Base-by-base conservation (phyloP, 1,284 basidiomycete species). In the Trichosporon faecale region DNA sequence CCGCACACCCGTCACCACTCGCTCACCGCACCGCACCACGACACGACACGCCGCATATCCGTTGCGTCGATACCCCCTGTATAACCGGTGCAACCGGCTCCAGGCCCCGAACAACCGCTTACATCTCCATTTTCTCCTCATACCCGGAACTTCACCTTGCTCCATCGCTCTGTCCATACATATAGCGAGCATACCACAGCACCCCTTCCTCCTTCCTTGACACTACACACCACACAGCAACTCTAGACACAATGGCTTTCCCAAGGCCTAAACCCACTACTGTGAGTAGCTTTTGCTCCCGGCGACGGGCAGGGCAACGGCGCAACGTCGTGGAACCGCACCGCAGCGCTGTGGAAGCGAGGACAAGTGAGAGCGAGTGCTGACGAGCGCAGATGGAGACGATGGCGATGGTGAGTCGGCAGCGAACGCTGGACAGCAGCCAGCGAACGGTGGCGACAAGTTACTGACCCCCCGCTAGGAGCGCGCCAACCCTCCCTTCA, bases 401-500 rank as follows among this genome's bases (percentile, higher is more conserved):
- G 61, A 70, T 84, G 66, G 76, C 80, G n/a, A 76, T 73, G 76
- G 82, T 82, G 67, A 66, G 81, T 79, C 44, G 21, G 16, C 21
- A 11, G 18, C 31, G 5, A n/a, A 1, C 21, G 52, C 9, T 12
- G 44, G 31, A 37, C 14, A 14, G 52, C 44, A 31, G n/a, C 23
- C 55, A 18, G 46, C 33, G 31, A 33, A 11, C 21, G 29, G 31
- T 66, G 49, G 65, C 46, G 18, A 66, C n/a, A 21, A 35, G 12
- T 1, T 23, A 25, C 61, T 46, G 27, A n/a, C 63, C 16, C 25
- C 7, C 21, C 29, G 44, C 33, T 70, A 83, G 82, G 86, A 87
- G 78, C 79, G 86, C 33, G 80, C 79, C 33, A 85, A 86, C 75
- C 84, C 85, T 21, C 84, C 85, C 11, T 86, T 86, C 78, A 83